Percentiles rank a stretch among this genome's conserved stretches.
These are phyloP conservation scores for Sporisorium scitamineum DNA, from an alignment of 1,284 basidiomycete species.

Conservation along the genomic window DNA sequence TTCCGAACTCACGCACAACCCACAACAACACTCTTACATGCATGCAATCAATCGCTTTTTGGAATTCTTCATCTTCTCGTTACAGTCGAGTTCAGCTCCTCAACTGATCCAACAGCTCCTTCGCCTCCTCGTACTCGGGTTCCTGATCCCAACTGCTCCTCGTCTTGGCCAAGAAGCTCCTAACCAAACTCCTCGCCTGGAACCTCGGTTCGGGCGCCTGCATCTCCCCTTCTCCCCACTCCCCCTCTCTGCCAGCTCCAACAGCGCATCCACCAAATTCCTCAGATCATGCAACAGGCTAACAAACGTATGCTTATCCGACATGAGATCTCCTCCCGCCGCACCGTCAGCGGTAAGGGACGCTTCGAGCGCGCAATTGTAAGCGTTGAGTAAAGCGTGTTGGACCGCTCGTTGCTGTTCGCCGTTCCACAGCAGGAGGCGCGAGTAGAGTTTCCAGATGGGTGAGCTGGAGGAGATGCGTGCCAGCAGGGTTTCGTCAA, in stretches of 20 bases:
- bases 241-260: constrained; percentile 75
- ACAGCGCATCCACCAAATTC: constrained; percentile 78
- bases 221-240: constrained; percentile 63
- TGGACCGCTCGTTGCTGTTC: constrained; percentile 38
- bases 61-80: neutral
- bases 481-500: constrained; percentile 82
- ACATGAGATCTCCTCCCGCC: constrained; percentile 14
- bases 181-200: constrained; percentile 86
- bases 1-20: neutral
- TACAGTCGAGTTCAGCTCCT: constrained; percentile 22
- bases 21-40: neutral
- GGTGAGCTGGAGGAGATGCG: constrained; percentile 74
- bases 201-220: constrained; percentile 76
- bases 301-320: constrained; percentile 24
- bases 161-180: constrained; percentile 84
- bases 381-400: constrained; percentile 55
- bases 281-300: constrained; percentile 52
- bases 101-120: constrained; percentile 70
- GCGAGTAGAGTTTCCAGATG: constrained; percentile 60
- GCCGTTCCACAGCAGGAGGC: constrained; percentile 53
- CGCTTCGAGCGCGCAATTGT: constrained; percentile 41
- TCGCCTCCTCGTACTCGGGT: constrained; percentile 81
- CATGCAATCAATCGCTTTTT: constrained; percentile 3
- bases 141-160: constrained; percentile 82
- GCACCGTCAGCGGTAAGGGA: neutral